Percentiles rank a stretch among this genome's conserved stretches.
These are phyloP conservation scores for Solanum appendiculatum DNA, from an alignment of 257 asterid species.

Conservation along the genomic window DNA sequence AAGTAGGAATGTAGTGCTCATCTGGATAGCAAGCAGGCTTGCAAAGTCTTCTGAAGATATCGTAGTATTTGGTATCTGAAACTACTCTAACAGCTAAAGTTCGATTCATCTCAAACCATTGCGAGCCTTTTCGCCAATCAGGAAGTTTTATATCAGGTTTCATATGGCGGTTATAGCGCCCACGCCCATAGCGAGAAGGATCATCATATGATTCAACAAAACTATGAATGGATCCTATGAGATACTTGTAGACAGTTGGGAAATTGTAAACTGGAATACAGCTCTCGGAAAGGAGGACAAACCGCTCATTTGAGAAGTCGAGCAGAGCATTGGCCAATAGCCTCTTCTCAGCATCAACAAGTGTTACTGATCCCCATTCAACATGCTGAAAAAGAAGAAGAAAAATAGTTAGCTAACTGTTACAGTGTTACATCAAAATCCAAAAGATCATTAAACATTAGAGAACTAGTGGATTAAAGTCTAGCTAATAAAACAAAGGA, in stretches of 20 bases:
- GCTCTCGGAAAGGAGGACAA: conserved; percentile 81
- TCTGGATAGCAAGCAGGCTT: conserved; percentile 89
- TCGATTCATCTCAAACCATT: conserved; percentile 91
- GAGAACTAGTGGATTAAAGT: not conserved
- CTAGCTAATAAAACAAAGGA: not conserved
- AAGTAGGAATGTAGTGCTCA: conserved; percentile 89
- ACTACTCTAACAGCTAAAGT: conserved; percentile 51
- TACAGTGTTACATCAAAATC: not conserved
- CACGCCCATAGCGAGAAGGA: conserved; percentile 87
- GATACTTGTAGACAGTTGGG: conserved; percentile 58
- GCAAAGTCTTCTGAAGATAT: conserved; percentile 57
- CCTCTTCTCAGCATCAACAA: conserved; percentile 88
- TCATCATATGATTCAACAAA: conserved; percentile 74
- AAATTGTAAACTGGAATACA: conserved; percentile 83
- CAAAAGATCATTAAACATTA: not conserved
- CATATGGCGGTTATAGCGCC: conserved; percentile 83
- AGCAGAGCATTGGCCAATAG: conserved; percentile 89
- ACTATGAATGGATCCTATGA: conserved; percentile 50
- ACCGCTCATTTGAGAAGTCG: conserved; percentile 85
- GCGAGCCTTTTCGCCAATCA: conserved; percentile 97
- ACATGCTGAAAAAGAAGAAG: conserved; percentile 41
- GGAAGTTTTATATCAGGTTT: conserved; percentile 46
- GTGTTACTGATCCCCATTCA: conserved; percentile 81
- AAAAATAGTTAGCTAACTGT: not conserved
- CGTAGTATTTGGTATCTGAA: conserved; percentile 64